A percentile compares a stretch with the other conserved stretches of the same genome.
Evolutionary conservation across 495 filamentous ascomycete species (phyloP).

Genomic region (Trichoderma orchidacearum): DNA sequence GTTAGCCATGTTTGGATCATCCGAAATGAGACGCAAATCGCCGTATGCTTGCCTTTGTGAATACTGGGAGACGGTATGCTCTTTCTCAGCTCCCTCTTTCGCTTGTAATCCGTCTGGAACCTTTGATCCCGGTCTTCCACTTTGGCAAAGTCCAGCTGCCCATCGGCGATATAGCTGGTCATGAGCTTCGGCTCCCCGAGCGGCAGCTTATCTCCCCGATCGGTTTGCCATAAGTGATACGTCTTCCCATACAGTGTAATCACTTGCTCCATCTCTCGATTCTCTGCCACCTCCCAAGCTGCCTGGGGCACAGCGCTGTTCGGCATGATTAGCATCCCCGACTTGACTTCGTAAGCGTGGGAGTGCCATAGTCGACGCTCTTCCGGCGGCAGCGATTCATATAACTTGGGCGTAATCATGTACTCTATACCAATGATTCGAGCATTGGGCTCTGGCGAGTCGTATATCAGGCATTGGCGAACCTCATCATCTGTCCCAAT

Average conservation of each 20-base stretch:
- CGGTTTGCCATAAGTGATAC: slow-evolving; percentile 84
- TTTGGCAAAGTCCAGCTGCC: slow-evolving; percentile 47
- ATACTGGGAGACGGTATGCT: slow-evolving; percentile 43
- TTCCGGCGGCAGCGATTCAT: slow-evolving; percentile 42
- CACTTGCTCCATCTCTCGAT: slow-evolving; percentile 63
- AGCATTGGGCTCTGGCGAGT: slow-evolving; percentile 48
- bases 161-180: slow-evolving; percentile 52
- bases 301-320: slow-evolving; percentile 41
- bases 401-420: slow-evolving; percentile 69
- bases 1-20: too few relatives aligned
- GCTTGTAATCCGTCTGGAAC: slow-evolving; percentile 45
- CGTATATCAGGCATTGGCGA: slow-evolving; percentile 81
- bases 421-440: slow-evolving; percentile 81
- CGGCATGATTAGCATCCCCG: slow-evolving; percentile 78
- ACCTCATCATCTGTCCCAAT: slow-evolving; percentile 13
- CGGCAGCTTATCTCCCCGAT: slow-evolving; percentile 64
- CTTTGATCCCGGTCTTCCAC: slow-evolving; percentile 51
- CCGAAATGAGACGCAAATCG: too few relatives aligned
- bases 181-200: slow-evolving; percentile 65
- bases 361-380: slow-evolving; percentile 70
- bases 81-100: slow-evolving; percentile 50
- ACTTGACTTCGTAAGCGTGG: slow-evolving; percentile 80
- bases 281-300: slow-evolving; percentile 66
- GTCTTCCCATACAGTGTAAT: slow-evolving; percentile 69
- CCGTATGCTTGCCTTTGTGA: slow-evolving; percentile 29